Percentiles rank a stretch among this genome's conserved stretches.
phyloP scores from a whole-genome alignment of 2,329 filamentous ascomycete species.

The Tolypocladium nubicola region DNA sequence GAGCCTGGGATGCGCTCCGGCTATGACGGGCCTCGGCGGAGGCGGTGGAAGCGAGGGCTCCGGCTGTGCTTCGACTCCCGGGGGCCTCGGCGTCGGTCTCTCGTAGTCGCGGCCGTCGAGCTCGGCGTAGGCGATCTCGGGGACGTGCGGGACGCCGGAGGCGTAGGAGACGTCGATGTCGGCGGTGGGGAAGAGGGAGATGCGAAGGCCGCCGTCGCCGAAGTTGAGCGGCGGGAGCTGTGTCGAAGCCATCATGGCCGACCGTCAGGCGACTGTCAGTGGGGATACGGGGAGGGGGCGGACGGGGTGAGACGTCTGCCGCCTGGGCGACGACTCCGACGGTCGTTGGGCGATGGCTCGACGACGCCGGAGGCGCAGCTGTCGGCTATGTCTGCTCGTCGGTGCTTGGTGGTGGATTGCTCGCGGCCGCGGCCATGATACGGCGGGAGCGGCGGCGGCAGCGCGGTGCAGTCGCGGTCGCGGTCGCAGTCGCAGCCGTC shows the following conservation, averaged over 20 bases:
- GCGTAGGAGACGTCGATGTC: constrained; percentile 5
- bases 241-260: constrained; percentile 14
- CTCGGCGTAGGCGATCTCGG: constrained; percentile 3
- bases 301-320: not conserved
- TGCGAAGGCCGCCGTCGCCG: constrained; percentile 15
- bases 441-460: not conserved
- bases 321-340: not conserved
- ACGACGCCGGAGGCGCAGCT: not conserved
- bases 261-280: not conserved
- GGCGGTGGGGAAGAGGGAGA: constrained; percentile 16
- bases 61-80: not conserved
- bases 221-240: constrained; percentile 19
- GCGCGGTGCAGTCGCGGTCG: not conserved
- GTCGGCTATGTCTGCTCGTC: not conserved
- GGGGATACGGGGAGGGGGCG: not conserved
- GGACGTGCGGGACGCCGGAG: not conserved
- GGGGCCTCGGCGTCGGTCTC: not conserved
- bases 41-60: constrained; percentile 1
- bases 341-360: not conserved
- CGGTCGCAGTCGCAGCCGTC: not conserved
- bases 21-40: not conserved
- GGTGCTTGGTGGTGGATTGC: too few species aligned
- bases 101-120: constrained; percentile 7
- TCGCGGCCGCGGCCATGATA: not conserved
- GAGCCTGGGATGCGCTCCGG: not conserved